Base-by-base conservation (phyloP, 2,329 filamentous ascomycete species). In the Colletotrichum liriopes region DNA sequence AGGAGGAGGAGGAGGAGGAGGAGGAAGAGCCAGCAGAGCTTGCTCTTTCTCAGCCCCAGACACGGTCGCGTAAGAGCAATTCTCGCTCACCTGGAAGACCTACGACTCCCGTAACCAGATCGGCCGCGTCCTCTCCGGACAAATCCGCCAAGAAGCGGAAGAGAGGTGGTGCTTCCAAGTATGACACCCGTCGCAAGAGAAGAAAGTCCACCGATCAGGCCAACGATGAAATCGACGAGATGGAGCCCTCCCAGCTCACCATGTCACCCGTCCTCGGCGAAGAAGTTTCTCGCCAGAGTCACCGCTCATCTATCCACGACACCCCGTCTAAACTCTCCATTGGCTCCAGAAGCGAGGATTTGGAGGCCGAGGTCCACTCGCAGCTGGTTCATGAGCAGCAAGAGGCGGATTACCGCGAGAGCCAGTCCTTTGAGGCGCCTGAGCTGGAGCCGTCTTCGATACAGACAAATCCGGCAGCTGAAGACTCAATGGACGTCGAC, bases 301-400 rank as follows among this genome's bases (percentile, higher is more conserved):
- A 65, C n/a, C 54, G 26, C n/a, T 37, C 45, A 3, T 29, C 11
- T 11, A 26, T 16, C n/a, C 54, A 20, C 11, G 66, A 69, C n/a
- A 65, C 59, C 11, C 66, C 70, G 3, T 70, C 70, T 4, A 61
- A 60, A n/a, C 66, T 12, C 32, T 72, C 70, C 41, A 51, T 20
- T 9, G 68, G 32, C 26, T 71, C 68, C 11, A 39, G 35, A 23
- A 69, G 65, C 52, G 72, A 72, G 8, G 73, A 85, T 61, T 83
- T 82, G 23, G 83, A 85, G 49, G 83, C 84, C 59, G 83, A 85
- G 71, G 72, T 84, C 18, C 76, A 82, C 74, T 85, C 83, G 29
- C 84, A 85, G 69, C 76, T 85, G 32, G 79, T 82, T 26, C 79
- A 77, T 14, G 84, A 85, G 73, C 82, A 81, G n/a, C 76, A 79